Percentiles rank a stretch among this genome's conserved stretches.
Evolutionary conservation across 805 yeast genomes (phyloP).

Genomic region (Wickerhamiella sergipiensis): DNA sequence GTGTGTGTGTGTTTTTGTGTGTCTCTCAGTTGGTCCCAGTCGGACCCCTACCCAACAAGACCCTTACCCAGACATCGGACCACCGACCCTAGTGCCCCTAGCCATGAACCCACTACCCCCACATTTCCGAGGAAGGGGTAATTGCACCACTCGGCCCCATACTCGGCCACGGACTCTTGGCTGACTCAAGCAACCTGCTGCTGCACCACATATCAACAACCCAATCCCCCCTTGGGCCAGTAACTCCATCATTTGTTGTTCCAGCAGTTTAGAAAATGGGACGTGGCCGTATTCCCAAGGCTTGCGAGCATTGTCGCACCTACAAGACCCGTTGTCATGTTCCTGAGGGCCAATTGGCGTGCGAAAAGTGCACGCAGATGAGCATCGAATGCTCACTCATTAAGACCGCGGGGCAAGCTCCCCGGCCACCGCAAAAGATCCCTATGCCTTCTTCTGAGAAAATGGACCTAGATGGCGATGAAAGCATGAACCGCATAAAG

Average conservation of each 20-base stretch:
- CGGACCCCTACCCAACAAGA: too few relatives aligned
- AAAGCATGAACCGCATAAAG: background rate
- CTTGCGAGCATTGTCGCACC: conserved; percentile 12
- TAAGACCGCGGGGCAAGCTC: background rate
- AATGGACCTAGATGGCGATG: background rate
- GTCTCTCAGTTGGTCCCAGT: too few relatives aligned
- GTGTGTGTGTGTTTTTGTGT: too few relatives aligned
- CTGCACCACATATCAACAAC: background rate
- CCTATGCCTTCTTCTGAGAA: background rate
- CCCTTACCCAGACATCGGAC: too few relatives aligned
- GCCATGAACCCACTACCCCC: too few relatives aligned
- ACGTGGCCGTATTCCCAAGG: conserved; percentile 12
- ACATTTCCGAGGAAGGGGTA: too few relatives aligned
- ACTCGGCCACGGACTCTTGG: background rate
- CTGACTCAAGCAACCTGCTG: background rate
- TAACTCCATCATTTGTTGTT: background rate
- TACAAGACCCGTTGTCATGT: conserved; percentile 13
- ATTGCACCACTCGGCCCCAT: background rate
- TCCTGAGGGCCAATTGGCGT: conserved; percentile 5
- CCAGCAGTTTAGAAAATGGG: background rate
- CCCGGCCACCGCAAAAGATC: background rate
- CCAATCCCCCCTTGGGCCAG: background rate
- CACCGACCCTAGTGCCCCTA: too few relatives aligned
- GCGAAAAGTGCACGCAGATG: conserved; percentile 12
- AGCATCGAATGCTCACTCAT: conserved; percentile 8